These are phyloP conservation scores for Phytophthora fragariaefolia DNA, from an alignment of 352 stramenopile species.

Conservation along the genomic window DNA sequence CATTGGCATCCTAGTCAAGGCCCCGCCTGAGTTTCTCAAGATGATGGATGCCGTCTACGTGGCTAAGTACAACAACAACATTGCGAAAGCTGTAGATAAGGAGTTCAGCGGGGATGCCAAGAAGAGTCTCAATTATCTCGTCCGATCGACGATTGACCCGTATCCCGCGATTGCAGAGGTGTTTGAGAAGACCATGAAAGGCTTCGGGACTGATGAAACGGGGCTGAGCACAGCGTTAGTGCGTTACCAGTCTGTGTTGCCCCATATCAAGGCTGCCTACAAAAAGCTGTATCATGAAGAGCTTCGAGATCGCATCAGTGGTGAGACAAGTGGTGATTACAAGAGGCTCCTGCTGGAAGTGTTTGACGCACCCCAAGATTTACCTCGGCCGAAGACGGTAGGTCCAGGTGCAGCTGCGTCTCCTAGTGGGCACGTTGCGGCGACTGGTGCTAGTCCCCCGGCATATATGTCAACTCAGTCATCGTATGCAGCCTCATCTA, in stretches of 20 bases:
- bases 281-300: constrained; percentile 65
- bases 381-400: constrained; percentile 26
- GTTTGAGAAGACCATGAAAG: constrained; percentile 80
- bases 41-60: constrained; percentile 79
- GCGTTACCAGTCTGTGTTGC: constrained; percentile 63
- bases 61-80: constrained; percentile 83
- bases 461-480: constrained; percentile 25
- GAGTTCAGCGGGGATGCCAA: constrained; percentile 86
- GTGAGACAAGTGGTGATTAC: constrained; percentile 70
- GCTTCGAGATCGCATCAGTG: constrained; percentile 63
- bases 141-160: constrained; percentile 62
- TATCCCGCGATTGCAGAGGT: constrained; percentile 71
- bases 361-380: constrained; percentile 73
- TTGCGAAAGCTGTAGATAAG: constrained; percentile 78
- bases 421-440: constrained; percentile 2
- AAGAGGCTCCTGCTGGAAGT: constrained; percentile 66
- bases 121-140: constrained; percentile 68
- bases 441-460: constrained; percentile 9
- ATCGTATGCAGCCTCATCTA: constrained; percentile 27
- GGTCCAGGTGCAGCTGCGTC: constrained; percentile 10
- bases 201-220: constrained; percentile 70
- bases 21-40: constrained; percentile 63
- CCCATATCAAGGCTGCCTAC: constrained; percentile 62
- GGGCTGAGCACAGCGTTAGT: constrained; percentile 62
- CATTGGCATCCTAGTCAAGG: constrained; percentile 63